Evolutionary conservation across 2,329 filamentous ascomycete species (phyloP).

Genomic region (Eutypa lata): DNA sequence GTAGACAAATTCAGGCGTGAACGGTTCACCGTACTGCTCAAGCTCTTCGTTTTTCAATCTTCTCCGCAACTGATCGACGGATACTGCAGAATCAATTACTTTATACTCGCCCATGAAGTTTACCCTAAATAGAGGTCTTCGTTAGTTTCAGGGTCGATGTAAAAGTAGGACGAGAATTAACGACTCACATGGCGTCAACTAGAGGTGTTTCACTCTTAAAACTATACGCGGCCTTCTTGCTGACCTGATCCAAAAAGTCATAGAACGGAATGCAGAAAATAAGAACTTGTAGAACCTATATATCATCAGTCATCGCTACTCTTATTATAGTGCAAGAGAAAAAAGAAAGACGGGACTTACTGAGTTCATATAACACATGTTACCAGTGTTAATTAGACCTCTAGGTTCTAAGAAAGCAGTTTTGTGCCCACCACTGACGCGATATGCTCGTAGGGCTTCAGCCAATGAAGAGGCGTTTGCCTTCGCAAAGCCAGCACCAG

Average conservation of each 20-base stretch:
- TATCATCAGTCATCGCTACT: slow-evolving; percentile 30
- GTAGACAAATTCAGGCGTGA: slow-evolving; percentile 93
- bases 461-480: slow-evolving; percentile 35
- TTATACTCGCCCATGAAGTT: slow-evolving; percentile 95
- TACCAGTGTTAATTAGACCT: slow-evolving; percentile 92
- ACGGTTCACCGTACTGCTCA: slow-evolving; percentile 85
- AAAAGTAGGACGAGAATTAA: background rate
- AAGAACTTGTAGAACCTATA: slow-evolving; percentile 87
- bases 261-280: slow-evolving; percentile 94
- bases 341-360: slow-evolving; percentile 51
- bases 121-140: slow-evolving; percentile 56
- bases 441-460: slow-evolving; percentile 74
- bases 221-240: slow-evolving; percentile 78
- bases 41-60: slow-evolving; percentile 78
- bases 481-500: slow-evolving; percentile 37
- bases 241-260: slow-evolving; percentile 83
- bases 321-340: background rate
- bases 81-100: slow-evolving; percentile 74
- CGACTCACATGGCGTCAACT: slow-evolving; percentile 85
- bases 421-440: slow-evolving; percentile 61
- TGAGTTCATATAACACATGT: slow-evolving; percentile 99
- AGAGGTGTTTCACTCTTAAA: slow-evolving; percentile 95
- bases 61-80: slow-evolving; percentile 69
- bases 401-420: slow-evolving; percentile 86
- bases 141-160: background rate